Evolutionary conservation across 2,329 filamentous ascomycete genomes (phyloP).

Genomic region (Zymoseptoria passerinii): DNA sequence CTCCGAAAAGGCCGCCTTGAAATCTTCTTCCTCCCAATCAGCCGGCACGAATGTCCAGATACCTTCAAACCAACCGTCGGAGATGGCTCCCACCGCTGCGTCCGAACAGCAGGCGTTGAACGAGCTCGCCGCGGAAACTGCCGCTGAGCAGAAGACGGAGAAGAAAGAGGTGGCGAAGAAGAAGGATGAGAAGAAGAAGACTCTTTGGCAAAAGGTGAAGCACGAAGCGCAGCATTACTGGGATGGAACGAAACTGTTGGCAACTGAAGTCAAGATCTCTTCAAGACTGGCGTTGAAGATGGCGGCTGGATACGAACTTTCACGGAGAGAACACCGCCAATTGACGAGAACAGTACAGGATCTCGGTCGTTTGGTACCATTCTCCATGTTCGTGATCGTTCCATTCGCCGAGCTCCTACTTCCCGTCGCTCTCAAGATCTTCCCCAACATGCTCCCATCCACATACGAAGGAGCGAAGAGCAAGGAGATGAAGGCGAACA

Average conservation of each 20-base stretch:
- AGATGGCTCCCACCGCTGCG: constrained; percentile 40
- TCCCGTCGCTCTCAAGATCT: constrained; percentile 83
- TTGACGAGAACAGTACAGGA: constrained; percentile 89
- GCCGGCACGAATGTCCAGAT: constrained; percentile 23
- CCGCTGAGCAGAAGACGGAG: constrained; percentile 39
- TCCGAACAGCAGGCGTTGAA: constrained; percentile 45
- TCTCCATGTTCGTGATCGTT: constrained; percentile 94
- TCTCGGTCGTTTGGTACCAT: constrained; percentile 83
- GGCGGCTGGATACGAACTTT: constrained; percentile 95
- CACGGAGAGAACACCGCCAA: constrained; percentile 84
- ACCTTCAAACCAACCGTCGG: constrained; percentile 34
- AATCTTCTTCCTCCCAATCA: constrained; percentile 4
- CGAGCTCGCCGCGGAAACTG: constrained; percentile 56
- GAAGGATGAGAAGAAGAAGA: constrained; percentile 76
- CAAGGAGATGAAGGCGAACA: constrained; percentile 78
- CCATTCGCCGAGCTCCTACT: constrained; percentile 91
- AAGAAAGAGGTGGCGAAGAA: constrained; percentile 54
- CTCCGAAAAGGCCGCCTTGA: constrained; percentile 28
- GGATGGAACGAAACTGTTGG: constrained; percentile 94
- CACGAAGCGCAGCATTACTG: constrained; percentile 92
- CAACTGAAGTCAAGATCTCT: constrained; percentile 87
- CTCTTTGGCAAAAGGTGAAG: constrained; percentile 85
- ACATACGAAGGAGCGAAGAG: constrained; percentile 90
- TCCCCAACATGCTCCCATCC: constrained; percentile 94
- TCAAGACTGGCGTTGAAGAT: constrained; percentile 88